Base-by-base conservation (phyloP, 106 monocot species). In the Agapanthus africanus region DNA sequence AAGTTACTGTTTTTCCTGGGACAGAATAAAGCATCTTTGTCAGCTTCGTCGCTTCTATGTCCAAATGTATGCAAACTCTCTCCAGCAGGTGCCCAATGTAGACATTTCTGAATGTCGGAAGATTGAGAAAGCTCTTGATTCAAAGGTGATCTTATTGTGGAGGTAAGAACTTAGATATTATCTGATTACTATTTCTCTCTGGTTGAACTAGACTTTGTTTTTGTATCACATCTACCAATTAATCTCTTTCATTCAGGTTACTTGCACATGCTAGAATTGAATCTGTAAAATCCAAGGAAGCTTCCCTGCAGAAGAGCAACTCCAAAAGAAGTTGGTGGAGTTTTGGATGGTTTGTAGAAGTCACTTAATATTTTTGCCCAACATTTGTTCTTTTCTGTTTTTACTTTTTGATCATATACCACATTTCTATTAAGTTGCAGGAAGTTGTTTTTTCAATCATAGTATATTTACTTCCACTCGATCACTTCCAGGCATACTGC, bases 261-360 rank as follows among this genome's bases (percentile, higher is more conserved):
- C 82, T 97, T 51, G 97, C 88, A 67, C 97, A 87, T 92, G 97
- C 97, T 74, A 97, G 87, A 74, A 76, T 89, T 65, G 97, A 92
- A 54, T 89, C 84, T 39, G 91, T 87, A 46, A 97, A 86, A 79
- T 84, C 91, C 65, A 90, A 85, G 68, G 82, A 85, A 78, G 85
- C 78, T 40, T 77, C 86, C 3, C 80, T 80, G 60, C 76, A 71
- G 67, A 87, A 85, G 69, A 77, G 79, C 73, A 31, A 65, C 49
- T 46, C 47, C 36, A 91, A 81, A 71, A 84, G 50, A 78, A 88
- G 84, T 52, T 97, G 97, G 97, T 97, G 84, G 88, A 74, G 82
- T 68, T 91, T 92, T 75, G 84, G 89, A 79, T 97, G 97, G 97
- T 97, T 59, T 61, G 77, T 80, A 35, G 28, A n/a, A 34, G 28